A percentile compares a stretch with the other conserved stretches of the same genome.
Evolutionary conservation across 208 protist species (phyloP).

Genomic region (Trypanosoma theileri): DNA sequence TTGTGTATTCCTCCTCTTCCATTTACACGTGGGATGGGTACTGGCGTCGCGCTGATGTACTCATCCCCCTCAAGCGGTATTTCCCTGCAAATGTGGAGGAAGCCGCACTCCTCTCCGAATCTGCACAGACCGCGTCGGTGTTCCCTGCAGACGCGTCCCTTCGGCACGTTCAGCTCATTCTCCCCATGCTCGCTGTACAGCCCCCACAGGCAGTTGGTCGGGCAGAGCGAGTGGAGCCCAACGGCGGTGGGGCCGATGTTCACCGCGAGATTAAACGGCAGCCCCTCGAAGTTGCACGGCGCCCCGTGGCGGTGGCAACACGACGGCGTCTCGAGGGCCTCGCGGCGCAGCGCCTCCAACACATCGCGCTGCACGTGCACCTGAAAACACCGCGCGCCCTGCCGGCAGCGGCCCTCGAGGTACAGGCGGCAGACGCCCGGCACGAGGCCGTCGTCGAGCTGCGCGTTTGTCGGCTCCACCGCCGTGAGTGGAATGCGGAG

Average conservation of each 20-base stretch:
- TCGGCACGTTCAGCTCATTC: constrained; percentile 42
- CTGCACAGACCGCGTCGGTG: constrained; percentile 81
- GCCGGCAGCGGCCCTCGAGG: constrained; percentile 74
- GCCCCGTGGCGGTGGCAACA: constrained; percentile 81
- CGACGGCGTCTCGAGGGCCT: constrained; percentile 56
- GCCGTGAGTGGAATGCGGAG: constrained; percentile 64
- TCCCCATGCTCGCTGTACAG: constrained; percentile 55
- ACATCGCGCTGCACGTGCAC: constrained; percentile 73
- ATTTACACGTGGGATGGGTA: constrained; percentile 1
- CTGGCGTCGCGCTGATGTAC: constrained; percentile 15
- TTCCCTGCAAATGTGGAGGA: constrained; percentile 79
- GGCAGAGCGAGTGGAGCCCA: constrained; percentile 61
- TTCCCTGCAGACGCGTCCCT: constrained; percentile 68
- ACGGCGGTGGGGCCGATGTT: constrained; percentile 45
- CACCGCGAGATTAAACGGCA: constrained; percentile 68
- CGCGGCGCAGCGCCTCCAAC: constrained; percentile 54
- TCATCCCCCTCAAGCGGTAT: constrained; percentile 41
- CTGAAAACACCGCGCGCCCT: constrained; percentile 71
- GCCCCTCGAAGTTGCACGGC: constrained; percentile 61
- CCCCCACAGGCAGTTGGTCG: constrained; percentile 71
- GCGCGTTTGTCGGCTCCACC: constrained; percentile 68
- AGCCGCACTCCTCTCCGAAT: constrained; percentile 86
- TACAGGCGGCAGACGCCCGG: constrained; percentile 81
- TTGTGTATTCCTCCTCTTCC: neutral
- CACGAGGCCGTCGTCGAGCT: constrained; percentile 77